These are phyloP conservation scores for Salix viminalis DNA, from an alignment of 345 rosid species.

Conservation along the genomic window DNA sequence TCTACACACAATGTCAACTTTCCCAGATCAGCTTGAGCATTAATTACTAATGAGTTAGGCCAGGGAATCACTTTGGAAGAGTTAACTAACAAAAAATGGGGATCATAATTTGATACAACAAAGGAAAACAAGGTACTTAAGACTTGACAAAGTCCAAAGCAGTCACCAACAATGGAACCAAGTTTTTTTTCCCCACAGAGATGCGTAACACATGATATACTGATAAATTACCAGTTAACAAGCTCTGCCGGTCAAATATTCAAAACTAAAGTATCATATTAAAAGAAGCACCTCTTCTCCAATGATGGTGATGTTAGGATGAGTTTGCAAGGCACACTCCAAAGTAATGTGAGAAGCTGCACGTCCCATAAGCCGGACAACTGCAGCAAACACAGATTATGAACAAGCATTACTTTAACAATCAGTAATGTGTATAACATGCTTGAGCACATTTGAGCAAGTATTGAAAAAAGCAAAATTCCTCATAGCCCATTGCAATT, in stretches of 20 bases:
- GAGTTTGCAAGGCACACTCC: slow-evolving; percentile 97
- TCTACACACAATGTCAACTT: not conserved
- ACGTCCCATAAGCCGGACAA: slow-evolving; percentile 99
- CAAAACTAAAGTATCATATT: not conserved
- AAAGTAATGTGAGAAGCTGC: slow-evolving; percentile 97
- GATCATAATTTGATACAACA: not conserved
- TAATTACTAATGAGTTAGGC: not conserved
- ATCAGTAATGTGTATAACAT: not conserved
- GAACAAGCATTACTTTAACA: not conserved
- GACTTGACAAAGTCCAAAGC: not conserved
- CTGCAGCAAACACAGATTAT: slow-evolving; percentile 37
- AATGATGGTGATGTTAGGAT: slow-evolving; percentile 83
- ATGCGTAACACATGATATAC: too few relatives aligned
- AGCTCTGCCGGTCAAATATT: not conserved
- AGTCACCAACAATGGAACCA: not conserved
- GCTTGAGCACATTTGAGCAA: not conserved
- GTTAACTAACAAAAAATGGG: not conserved
- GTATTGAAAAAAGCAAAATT: not conserved
- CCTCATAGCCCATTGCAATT: not conserved
- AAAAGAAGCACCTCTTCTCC: slow-evolving; percentile 80
- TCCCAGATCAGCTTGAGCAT: not conserved
- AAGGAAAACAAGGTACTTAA: not conserved
- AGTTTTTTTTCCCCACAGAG: not conserved
- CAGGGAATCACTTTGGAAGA: not conserved
- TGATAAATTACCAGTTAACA: not conserved